These are phyloP conservation scores for Hanseniaspora meyeri DNA, from an alignment of 805 yeast species.

Conservation along the genomic window DNA sequence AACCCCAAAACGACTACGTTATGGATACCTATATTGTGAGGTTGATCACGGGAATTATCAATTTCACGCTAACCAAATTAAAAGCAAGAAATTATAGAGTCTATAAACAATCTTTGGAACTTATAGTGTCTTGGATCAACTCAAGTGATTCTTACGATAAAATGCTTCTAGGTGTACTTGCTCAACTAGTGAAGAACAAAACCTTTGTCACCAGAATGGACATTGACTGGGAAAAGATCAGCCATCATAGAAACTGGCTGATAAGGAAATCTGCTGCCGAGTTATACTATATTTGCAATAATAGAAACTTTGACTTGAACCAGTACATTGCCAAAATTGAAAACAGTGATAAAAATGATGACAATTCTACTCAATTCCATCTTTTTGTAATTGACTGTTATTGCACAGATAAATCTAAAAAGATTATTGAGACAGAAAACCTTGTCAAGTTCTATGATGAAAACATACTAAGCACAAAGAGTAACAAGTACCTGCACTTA, in stretches of 20 bases:
- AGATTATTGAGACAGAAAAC: background rate
- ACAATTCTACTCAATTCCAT: background rate
- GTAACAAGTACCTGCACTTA: constrained; percentile 2
- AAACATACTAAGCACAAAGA: background rate
- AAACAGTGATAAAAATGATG: background rate
- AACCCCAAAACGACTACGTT: constrained; percentile 1
- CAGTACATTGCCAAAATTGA: background rate
- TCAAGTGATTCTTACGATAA: background rate
- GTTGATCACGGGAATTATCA: constrained; percentile 6
- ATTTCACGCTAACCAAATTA: background rate
- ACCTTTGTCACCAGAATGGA: background rate
- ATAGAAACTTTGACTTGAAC: background rate
- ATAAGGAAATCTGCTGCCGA: constrained; percentile 11
- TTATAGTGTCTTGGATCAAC: constrained; percentile 1
- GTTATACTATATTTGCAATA: constrained; percentile 3
- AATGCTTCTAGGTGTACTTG: background rate
- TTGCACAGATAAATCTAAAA: background rate
- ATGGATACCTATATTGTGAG: constrained; percentile 12
- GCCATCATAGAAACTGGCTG: background rate
- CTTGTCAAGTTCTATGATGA: background rate
- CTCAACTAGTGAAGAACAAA: constrained; percentile 7
- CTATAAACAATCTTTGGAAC: background rate
- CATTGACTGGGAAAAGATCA: background rate
- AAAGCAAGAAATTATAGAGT: background rate
- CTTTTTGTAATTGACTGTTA: constrained; percentile 1